Evolutionary conservation across 2,329 filamentous ascomycete species (phyloP), one percentile per base, ranked within the genome.

Genomic region (Colletotrichum lupini): DNA sequence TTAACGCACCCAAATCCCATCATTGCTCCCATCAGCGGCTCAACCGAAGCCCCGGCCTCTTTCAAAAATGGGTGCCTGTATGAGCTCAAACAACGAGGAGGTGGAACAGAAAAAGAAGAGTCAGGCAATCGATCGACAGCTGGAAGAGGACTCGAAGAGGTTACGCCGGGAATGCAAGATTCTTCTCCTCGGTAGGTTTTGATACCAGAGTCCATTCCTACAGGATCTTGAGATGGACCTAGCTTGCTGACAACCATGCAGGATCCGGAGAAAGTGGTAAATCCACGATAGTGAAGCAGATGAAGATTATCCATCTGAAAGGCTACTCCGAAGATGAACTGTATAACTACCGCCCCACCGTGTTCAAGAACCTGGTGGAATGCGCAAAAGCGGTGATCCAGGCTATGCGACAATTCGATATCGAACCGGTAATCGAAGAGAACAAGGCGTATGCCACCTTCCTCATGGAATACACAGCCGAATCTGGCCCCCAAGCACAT

Each of bases 231-330:
- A n/a, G 19, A 9, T 14, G 46, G 49, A 42, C 12, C 5, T 12
- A 24, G 26, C 24, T 37, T 24, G 62, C 74, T 76, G 61, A 75
- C 59, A 19, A 52, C 32, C 52, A 52, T 74, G 77, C 82, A 98
- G 97, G 97, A 77, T 98, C 97, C 76, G 97, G 97, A 77, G 97
- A 99, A 87, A 98, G 96, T 84, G 97, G 97, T 77, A 99, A 99
- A 85, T 98, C 97, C 72, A 99, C 97, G 11, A 98, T 99, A 79
- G 97, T 99, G 78, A 99, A 99, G 85, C 97, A 99, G 88, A 99
- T 99, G 97, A 99, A 98, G 86, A 99, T 99, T 79, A 98, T 99
- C 80, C 97, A 99, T 81, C 93, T 98, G 79, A 98, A 98, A 85
- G 97, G 97, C 74, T 99, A 99, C 84, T 95, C 94, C 12, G 92